Conservation (phyloP, 352 stramenopile species). For the Pythium folliculosum region DNA sequence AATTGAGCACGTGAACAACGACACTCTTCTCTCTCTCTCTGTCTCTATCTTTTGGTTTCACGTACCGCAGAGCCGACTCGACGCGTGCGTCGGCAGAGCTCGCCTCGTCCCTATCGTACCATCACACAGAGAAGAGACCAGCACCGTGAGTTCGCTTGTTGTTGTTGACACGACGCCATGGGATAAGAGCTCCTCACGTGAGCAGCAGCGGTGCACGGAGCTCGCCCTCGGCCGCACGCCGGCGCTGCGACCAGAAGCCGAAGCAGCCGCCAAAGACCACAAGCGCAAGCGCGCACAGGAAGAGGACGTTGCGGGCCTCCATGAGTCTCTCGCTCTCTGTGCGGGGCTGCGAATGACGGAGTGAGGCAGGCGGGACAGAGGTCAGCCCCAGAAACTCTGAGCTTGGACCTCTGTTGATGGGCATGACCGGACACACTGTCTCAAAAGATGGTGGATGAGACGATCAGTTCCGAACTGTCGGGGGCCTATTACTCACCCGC, state of each 20-base stretch:
- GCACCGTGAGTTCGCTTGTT: not conserved
- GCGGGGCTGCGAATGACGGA: not conserved
- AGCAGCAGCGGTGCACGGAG: conserved; percentile 17
- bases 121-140: not conserved
- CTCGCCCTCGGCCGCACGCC: conserved; percentile 4
- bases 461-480: no score
- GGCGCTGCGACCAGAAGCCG: conserved; percentile 3
- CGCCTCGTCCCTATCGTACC: not conserved
- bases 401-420: no score
- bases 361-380: not conserved
- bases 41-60: not conserved
- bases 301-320: not conserved
- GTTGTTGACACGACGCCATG: no score
- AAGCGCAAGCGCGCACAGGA: not conserved
- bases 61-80: conserved; percentile 18
- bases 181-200: not conserved
- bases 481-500: no score
- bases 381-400: no score
- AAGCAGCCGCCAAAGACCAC: conserved; percentile 1
- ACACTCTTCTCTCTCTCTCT: no score
- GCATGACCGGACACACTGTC: no score
- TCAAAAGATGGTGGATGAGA: no score
- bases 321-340: not conserved
- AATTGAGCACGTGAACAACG: not conserved
- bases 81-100: conserved; percentile 15